Evolutionary conservation across 805 yeast species (phyloP), one percentile per base, ranked within the genome.

Genomic region (Suhomyces sp.): DNA sequence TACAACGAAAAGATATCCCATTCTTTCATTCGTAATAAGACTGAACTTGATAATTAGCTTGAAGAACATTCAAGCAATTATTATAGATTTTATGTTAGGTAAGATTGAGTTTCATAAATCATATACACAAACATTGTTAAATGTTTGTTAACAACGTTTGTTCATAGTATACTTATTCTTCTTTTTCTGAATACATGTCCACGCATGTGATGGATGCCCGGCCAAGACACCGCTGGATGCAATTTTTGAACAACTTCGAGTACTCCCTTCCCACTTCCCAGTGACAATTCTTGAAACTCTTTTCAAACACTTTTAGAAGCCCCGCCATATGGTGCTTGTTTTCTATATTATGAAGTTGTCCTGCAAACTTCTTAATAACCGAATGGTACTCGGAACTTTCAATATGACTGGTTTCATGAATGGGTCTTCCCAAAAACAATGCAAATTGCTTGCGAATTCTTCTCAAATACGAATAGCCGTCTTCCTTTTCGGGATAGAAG

Each of bases 251-350:
- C 53, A 85, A 67, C 50, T 75, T 74, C 1, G 85, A 76, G 55
- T 81, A 76, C 60, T 85, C 90, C 46, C 70, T 69, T 10, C 85
- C 85, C 49, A 84, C 69, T 46, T 81, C 82, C 83, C 86, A 85
- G 48, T 77, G 74, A 49, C 81, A 73, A 17, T 63, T 65, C 31
- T 62, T 63, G 53, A 51, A 64, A 5, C 57, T 40, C n/a, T 67
- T 65, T 12, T 79, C 72, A 46, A 82, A 72, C 54, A 78, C 59
- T 47, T 70, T 71, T 56, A 86, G 62, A 46, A 87, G 64, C 1
- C 92, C 92, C 9, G 81, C 79, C 27, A 84, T 68, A 48, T 80
- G 70, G 53, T 83, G 75, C 60, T 74, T 77, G 52, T 76, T 71
- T 27, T 68, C 63, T 15, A 83, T 73, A 4, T 61, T 54, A 31